Evolutionary conservation across 2,329 filamentous ascomycete species (phyloP), one percentile per base, ranked within the genome.

Genomic region (Cercospora zeina): DNA sequence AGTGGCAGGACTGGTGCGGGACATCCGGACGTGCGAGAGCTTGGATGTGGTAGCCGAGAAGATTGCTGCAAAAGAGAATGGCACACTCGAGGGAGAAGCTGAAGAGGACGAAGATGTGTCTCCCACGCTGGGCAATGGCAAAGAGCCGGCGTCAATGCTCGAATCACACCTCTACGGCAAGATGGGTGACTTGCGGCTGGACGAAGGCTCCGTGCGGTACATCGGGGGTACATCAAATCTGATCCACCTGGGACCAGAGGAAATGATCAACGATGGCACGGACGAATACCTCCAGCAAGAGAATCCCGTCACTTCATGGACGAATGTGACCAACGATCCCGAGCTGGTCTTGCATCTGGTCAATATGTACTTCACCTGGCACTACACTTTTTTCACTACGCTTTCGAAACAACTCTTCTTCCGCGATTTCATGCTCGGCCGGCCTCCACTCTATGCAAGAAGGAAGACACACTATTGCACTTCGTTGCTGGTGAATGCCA

Each of bases 311-410:
- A 87, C 86, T 19, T 93, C 89, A 58, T 99, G 95, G 95, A 96
- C 93, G 0, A 85, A 82, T 14, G 91, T 96, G 50, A 96, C 91
- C 1, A 82, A 86, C 55, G 91, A 97, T 73, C 82, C 87, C 24
- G 85, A 89, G 58, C 81, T 96, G 50, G 87, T 97, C 69, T 84
- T 87, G 14, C 93, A 97, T 75, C 85, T 99, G 16, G 86, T 99
- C 73, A 93, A 93, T 71, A 93, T 97, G 90, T 99, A 99, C 77
- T 97, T 97, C 78, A 91, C 88, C 70, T 97, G 93, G 89, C 95
- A 97, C 76, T 97, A 97, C 76, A 88, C 92, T 16, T 97, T 95
- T 77, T 99, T 97, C 75, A 93, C 92, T 3, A 95, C 90, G 0
- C 80, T 97, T 6, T 93, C 93, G 11, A 96, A 91, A 74, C 87